Evolutionary conservation across 495 filamentous ascomycete genomes (phyloP).

Genomic region (Neurospora sp.): DNA sequence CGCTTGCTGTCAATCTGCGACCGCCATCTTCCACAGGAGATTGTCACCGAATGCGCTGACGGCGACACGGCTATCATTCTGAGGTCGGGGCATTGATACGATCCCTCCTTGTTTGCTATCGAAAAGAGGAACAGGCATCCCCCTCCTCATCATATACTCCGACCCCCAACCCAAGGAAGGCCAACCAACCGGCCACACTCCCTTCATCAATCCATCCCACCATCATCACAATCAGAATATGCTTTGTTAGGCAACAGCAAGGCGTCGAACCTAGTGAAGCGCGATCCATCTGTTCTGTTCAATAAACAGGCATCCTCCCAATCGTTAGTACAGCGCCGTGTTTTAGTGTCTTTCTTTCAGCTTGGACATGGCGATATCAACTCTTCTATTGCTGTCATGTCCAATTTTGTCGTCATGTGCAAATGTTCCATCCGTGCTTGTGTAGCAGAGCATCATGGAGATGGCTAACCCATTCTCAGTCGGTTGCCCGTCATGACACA

Average conservation of each 20-base stretch:
- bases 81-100: no score
- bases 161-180: not conserved
- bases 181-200: not conserved
- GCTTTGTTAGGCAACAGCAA: not conserved
- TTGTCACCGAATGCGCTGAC: not conserved
- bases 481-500: not conserved
- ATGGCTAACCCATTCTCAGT: not conserved
- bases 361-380: not conserved
- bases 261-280: not conserved
- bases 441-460: not conserved
- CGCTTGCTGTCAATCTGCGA: not conserved
- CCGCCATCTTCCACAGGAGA: not conserved
- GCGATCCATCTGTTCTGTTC: not conserved
- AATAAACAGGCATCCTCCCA: not conserved
- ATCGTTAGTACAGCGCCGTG: not conserved
- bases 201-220: not conserved
- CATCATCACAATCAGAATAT: not conserved
- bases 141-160: not conserved
- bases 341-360: not conserved
- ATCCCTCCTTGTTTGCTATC: not conserved
- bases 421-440: not conserved
- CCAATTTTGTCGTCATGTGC: not conserved
- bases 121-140: not conserved
- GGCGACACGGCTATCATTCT: no score
- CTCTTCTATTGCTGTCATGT: not conserved